Base-by-base conservation (phyloP, 2,329 filamentous ascomycete genomes). In the Lecanicillium sp. region DNA sequence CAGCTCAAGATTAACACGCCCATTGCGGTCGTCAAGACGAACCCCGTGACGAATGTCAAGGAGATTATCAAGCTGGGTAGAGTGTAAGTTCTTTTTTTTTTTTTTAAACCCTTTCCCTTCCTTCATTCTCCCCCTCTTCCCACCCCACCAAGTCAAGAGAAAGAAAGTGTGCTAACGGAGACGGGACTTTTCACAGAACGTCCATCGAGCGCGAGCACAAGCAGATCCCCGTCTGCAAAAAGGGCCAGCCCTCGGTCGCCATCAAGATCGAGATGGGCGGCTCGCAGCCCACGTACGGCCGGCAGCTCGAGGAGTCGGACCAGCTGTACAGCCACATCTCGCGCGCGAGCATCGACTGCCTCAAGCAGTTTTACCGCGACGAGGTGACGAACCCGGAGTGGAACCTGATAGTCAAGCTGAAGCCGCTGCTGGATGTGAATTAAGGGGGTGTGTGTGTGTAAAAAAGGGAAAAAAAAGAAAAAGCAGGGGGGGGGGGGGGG, bases 131-230 rank as follows among this genome's bases (percentile, higher is more conserved):
- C n/a, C n/a, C n/a, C n/a, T n/a, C n/a, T n/a, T n/a, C n/a, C n/a
- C n/a, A n/a, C n/a, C n/a, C n/a, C n/a, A n/a, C n/a, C n/a, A n/a
- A n/a, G n/a, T n/a, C n/a, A n/a, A n/a, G n/a, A n/a, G 10, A 33
- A 51, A 49, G 58, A 62, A 58, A 65, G 53, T 14, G 30, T n/a
- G 46, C 58, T 69, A 56, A 69, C 57, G 39, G 38, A 2, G 26
- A 29, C 8, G n/a, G 8, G n/a, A 35, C 15, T 14, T 27, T 26
- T 15, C 27, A 50, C 61, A 95, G 90, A n/a, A 87, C 87, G 48
- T 90, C 86, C 2, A 98, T 98, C 62, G 91, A 98, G 69, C 85
- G 94, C 64, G 94, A 98, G 58, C 93, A 98, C 79, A 98, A 98
- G 74, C 83, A 93, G 55, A 84, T 98, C 56, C 79, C 77, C 9